Evolutionary conservation across 495 filamentous ascomycete species (phyloP), one percentile per base, ranked within the genome.

Genomic region (Aspergillus leporis): DNA sequence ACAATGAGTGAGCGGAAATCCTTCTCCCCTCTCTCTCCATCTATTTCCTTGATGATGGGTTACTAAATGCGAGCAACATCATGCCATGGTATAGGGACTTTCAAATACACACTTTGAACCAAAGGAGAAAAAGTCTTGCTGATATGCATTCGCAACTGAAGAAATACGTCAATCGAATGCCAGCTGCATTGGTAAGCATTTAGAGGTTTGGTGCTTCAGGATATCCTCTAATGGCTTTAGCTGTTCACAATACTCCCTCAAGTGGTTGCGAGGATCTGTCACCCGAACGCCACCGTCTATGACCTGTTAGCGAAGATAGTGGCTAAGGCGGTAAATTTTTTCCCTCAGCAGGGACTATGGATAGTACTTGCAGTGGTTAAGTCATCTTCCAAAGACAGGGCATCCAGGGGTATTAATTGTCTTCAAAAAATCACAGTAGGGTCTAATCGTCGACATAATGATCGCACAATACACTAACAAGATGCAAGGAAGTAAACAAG

Each of bases 261-360:
- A 73, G 87, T 98, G 41, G 86, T 98, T 54, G 91, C 93, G 43
- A 84, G 94, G 28, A 97, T 99, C 51, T 89, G 88, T 46, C 93
- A 98, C 74, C 84, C 90, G 0, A 90, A 96, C 70, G 64, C 61
- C 21, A 83, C 86, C 10, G 90, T 97, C 18, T 93, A 88, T 70
- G 81, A 84, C 48, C 70, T 90, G 13, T 79, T 99, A 34, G 80
- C 88, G 51, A 79, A 78, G 22, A 91, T 96, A 60, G 92, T 98
- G 48, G 74, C 87, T 38, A 94, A 90, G 66, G 89, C 96, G 43
- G 87, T 96, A 23, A 76, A 84, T 21, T 72, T 82, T 16, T 86
- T 96, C 68, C 93, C 94, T 3, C 88, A 90, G 64, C 94, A 98
- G 72, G 89, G 93, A n/a, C 71, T 98, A 48, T 99, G 94, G 95